Base-by-base conservation (phyloP, 305 asterid species). In the Lippia alba region DNA sequence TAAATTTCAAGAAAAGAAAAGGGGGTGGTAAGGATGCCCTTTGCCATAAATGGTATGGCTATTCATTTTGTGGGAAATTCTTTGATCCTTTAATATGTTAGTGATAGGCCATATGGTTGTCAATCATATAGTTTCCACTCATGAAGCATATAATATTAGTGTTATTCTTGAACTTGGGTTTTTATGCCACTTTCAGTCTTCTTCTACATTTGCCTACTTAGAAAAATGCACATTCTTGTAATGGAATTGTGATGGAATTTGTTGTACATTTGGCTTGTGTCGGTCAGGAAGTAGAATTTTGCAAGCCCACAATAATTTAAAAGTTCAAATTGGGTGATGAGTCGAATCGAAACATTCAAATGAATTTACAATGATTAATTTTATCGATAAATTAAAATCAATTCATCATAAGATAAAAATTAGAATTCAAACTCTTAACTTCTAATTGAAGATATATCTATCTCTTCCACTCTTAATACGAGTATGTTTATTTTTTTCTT, bases 51-150 rank as follows among this genome's bases (percentile, higher is more conserved):
- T 78, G 78, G 76, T 64, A 73, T 56, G 78, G 32, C 40, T 46
- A 66, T 56, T 53, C 74, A 56, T 70, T 61, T 74, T 57, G 34
- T 63, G 72, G 65, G 55, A 75, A 74, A 66, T 74, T 72, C 79
- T 51, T 78, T 64, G 62, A 77, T 68, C 54, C 71, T 14, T 73
- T 69, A 49, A 48, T 46, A 3, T 56, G 70, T 24, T 50, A 74
- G 17, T 40, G 40, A 54, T 53, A 65, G 45, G 64, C 55, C 63
- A 69, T 72, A 61, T 73, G 66, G 36, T 34, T 68, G 44, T 24
- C 78, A 78, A 75, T 81, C 67, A 69, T 68, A 55, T 39, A 59
- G 11, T 73, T 67, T 74, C 78, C 74, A 53, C 81, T 64, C 63
- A 24, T 68, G 56, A 64, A 41, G 41, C 46, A 50, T 72, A 53